Conservation (phyloP, 768 basidiomycete genomes). For the Trichaptum fuscoviolaceum region DNA sequence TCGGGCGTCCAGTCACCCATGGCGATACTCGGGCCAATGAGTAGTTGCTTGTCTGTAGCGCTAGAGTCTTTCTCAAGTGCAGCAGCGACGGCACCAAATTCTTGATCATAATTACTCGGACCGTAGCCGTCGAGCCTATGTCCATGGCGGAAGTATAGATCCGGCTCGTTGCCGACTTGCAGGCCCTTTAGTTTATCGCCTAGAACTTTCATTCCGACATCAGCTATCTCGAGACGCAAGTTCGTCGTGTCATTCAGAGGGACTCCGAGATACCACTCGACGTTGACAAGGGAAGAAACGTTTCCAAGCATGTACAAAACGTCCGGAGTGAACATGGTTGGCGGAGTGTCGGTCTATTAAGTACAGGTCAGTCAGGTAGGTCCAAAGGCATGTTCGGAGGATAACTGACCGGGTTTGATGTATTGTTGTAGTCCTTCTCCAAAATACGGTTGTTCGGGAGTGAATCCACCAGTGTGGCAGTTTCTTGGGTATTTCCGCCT, state of each 20-base stretch:
- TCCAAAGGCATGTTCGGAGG: not conserved
- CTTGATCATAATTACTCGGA: conserved; percentile 17
- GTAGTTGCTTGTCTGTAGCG: conserved; percentile 37
- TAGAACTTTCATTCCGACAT: conserved; percentile 36
- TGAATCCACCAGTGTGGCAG: conserved; percentile 22
- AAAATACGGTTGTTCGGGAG: conserved; percentile 23
- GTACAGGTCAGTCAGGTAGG: conserved; percentile 27
- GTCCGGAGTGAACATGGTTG: conserved; percentile 42
- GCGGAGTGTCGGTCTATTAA: conserved; percentile 48
- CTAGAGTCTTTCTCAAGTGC: conserved; percentile 36
- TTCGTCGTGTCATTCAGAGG: conserved; percentile 63
- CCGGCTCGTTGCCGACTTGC: conserved; percentile 57
- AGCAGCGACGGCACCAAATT: conserved; percentile 33
- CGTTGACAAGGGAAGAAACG: conserved; percentile 35
- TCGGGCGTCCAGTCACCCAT: conserved; percentile 49
- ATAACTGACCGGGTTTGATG: conserved; percentile 12
- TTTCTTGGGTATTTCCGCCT: conserved; percentile 51
- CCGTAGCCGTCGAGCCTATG: conserved; percentile 15
- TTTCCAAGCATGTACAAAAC: conserved; percentile 47
- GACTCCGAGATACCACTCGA: conserved; percentile 43
- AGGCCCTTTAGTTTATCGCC: conserved; percentile 40
- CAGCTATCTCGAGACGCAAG: conserved; percentile 38
- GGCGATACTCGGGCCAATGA: conserved; percentile 63
- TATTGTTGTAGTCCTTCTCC: conserved; percentile 24
- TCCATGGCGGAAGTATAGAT: conserved; percentile 44